Evolutionary conservation across 2,329 filamentous ascomycete species (phyloP), one percentile per base, ranked within the genome.

Genomic region (Calonectria leucothoes): DNA sequence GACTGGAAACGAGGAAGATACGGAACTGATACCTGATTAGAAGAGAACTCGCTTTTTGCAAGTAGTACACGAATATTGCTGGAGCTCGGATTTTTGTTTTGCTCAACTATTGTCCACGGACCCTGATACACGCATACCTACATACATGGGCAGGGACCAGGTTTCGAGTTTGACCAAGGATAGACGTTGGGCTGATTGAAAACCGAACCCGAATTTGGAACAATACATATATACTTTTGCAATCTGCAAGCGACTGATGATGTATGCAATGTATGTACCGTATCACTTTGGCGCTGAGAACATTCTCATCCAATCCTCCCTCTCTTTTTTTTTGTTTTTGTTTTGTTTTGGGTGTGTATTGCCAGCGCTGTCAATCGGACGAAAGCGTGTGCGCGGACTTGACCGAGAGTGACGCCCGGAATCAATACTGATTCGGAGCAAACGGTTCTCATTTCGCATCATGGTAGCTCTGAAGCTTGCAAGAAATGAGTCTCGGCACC

Each of bases 11-110:
- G 42, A 45, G 55, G 20, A 45, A 12, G 42, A 66, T 39, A 61
- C 11, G 31, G 59, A 29, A 55, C 23, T 37, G 59, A 66, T 70
- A 70, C 42, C 61, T 29, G 33, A 51, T 69, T 45, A 55, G 29
- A 37, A 27, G 72, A 49, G 27, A 45, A 64, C 33, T 48, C 39
- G n/a, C 23, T 61, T 51, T 17, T 39, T 37, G 15, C 25, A 35
- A 25, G 49, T 29, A 37, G 33, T 23, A 39, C 55, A 39, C 25
- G 33, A 39, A 61, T 39, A 61, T 25, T 12, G 14, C n/a, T 29
- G 25, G 55, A 23, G 35, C 6, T 25, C 33, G 31, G 55, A 14
- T 39, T 23, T 23, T 55, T 27, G 27, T 61, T 59, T 57, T 59
- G 31, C 25, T 61, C 23, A 37, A 39, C 23, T 61, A 5, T 61